phyloP scores from a whole-genome alignment of 1,284 basidiomycete species.

The Ceratobasidium theobromae region DNA sequence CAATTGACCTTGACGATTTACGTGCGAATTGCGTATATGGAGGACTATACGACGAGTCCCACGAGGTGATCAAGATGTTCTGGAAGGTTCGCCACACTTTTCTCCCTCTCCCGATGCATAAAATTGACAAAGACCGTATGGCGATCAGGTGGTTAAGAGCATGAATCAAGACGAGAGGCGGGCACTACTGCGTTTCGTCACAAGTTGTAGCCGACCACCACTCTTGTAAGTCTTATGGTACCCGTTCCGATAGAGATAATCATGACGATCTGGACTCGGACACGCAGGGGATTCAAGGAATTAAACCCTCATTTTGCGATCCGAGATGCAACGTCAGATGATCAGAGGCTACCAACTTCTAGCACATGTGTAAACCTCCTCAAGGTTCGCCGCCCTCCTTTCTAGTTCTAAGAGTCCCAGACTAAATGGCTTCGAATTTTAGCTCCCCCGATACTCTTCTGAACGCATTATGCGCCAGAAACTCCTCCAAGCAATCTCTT shows the following conservation, averaged over 20 bases:
- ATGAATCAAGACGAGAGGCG: conserved; percentile 73
- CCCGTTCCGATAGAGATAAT: background rate
- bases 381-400: conserved; percentile 53
- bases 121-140: conserved; percentile 42
- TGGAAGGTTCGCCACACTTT: conserved; percentile 59
- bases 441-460: conserved; percentile 70
- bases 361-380: conserved; percentile 87
- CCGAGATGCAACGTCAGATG: conserved; percentile 71
- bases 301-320: conserved; percentile 85
- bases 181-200: conserved; percentile 81
- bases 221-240: conserved; percentile 57
- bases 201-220: conserved; percentile 87
- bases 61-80: conserved; percentile 71
- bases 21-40: conserved; percentile 74
- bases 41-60: conserved; percentile 68
- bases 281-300: conserved; percentile 79
- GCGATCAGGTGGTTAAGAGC: conserved; percentile 63
- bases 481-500: conserved; percentile 81
- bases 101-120: conserved; percentile 36
- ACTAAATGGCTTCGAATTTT: conserved; percentile 23
- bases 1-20: conserved; percentile 82
- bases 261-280: conserved; percentile 8
- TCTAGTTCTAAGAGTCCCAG: conserved; percentile 1
- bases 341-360: conserved; percentile 73
- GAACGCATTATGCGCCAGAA: conserved; percentile 69